Evolutionary conservation across 108 stramenopile genomes (phyloP), one percentile per base, ranked within the genome.

Genomic region (Cyclostephanos tholiformis): DNA sequence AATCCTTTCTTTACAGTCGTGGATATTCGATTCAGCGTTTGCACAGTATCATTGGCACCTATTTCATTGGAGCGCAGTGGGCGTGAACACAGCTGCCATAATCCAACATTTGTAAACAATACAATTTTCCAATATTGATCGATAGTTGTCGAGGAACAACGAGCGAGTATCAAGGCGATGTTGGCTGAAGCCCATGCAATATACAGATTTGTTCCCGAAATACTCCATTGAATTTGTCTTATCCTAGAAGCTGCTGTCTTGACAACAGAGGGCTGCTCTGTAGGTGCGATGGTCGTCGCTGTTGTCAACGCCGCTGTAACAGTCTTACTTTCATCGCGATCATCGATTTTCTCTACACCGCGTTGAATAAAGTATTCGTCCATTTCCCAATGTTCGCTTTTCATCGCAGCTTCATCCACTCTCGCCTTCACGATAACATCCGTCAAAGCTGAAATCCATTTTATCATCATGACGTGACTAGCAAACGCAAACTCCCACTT

Each of bases 401-500:
- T 52, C 59, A 29, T 49, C 61, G 29, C 41, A 14, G 44, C 32
- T 25, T 44, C 52, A 58, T 89, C 85, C 1, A 94, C 87, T 69
- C 83, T 82, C 20, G 71, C 56, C 53, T 84, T 65, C 14, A 92
- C 89, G 57, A 94, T 77, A 11, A 88, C 82, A 82, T 94, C 91
- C 1, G 91, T 88, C 71, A 94, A 65, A 22, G 76, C 84, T 7
- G 85, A 77, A 36, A 94, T 62, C 93, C 93, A 94, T 56, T 84
- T 75, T 86, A 94, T 90, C 65, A 88, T 71, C 52, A 83, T 74
- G 5, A 63, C 53, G 43, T 89, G 90, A 6, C 79, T 80, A 60
- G 87, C 88, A 71, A 91, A 91, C 46, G 88, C 89, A n/a, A 94
- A 80, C 57, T 91, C 91, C 88, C 90, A 94, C 60, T 91, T 88